These are phyloP conservation scores for Warburgia ugandensis DNA, from an alignment of 164 flowering plant genomes.

Conservation along the genomic window DNA sequence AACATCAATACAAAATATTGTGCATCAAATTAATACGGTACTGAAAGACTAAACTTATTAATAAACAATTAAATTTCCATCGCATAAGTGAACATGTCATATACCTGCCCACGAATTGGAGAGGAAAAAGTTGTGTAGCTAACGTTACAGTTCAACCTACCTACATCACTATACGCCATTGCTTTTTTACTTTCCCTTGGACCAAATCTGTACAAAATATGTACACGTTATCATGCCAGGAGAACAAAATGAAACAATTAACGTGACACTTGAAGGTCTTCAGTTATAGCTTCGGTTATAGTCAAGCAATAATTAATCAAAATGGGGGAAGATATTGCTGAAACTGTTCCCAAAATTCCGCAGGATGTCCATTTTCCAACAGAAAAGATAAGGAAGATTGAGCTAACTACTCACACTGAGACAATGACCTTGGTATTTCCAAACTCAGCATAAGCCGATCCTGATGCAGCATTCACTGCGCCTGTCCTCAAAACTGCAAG, in stretches of 20 bases:
- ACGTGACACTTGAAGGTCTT: too few relatives aligned
- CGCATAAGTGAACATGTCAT: not conserved
- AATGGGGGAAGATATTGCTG: too few relatives aligned
- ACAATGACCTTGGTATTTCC: slow-evolving; percentile 95
- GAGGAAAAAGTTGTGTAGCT: slow-evolving; percentile 80
- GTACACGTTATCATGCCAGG: not conserved
- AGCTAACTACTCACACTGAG: slow-evolving; percentile 68
- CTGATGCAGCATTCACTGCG: slow-evolving; percentile 84
- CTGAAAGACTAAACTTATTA: not conserved
- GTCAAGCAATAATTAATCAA: too few relatives aligned
- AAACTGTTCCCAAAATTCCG: not conserved
- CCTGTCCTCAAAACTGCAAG: slow-evolving; percentile 78
- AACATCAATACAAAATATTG: slow-evolving; percentile 1
- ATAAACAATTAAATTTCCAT: not conserved
- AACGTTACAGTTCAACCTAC: slow-evolving; percentile 86
- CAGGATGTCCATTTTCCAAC: not conserved
- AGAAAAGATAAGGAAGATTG: not conserved
- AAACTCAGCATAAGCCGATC: slow-evolving; percentile 94
- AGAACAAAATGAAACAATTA: not conserved
- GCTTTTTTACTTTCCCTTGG: slow-evolving; percentile 99
- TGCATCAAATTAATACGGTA: not conserved
- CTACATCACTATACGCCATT: slow-evolving; percentile 83
- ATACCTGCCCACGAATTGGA: slow-evolving; percentile 72
- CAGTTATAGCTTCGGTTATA: too few relatives aligned
- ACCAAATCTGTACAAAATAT: slow-evolving; percentile 57